A percentile compares a stretch with the other conserved stretches of the same genome.
Conservation (phyloP, 257 asterid genomes). For the Capsicum baccatum region DNA sequence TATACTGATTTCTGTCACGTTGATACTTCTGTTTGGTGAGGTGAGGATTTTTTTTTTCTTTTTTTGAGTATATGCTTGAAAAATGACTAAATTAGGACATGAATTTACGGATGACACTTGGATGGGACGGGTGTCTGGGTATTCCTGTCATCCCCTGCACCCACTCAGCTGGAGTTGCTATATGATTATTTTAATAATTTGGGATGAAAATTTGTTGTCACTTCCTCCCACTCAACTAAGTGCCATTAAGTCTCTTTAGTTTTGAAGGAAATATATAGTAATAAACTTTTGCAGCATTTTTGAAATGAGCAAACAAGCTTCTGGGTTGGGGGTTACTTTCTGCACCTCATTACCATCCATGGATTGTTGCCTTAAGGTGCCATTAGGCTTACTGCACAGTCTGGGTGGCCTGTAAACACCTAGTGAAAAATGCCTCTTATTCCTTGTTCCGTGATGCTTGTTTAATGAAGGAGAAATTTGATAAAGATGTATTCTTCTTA, state of each 20-base stretch:
- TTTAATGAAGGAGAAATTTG: not conserved
- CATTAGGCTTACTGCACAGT: not conserved
- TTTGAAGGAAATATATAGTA: not conserved
- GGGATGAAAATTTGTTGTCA: not conserved
- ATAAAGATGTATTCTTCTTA: not conserved
- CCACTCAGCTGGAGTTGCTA: not conserved
- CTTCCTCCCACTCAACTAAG: not conserved
- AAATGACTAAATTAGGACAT: not conserved
- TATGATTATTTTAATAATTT: not conserved
- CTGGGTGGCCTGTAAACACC: not conserved
- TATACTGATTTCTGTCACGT: slow-evolving; percentile 86
- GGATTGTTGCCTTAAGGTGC: not conserved
- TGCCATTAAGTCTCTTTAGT: not conserved
- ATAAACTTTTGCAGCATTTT: not conserved
- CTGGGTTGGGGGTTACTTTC: not conserved
- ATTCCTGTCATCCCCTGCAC: not conserved
- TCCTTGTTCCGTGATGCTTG: not conserved
- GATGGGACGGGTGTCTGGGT: not conserved
- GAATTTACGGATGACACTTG: not conserved
- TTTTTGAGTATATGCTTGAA: not conserved
- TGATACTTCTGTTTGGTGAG: slow-evolving; percentile 95
- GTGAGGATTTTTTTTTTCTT: slow-evolving; percentile 40
- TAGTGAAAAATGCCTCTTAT: not conserved
- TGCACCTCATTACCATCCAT: not conserved
- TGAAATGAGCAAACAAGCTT: not conserved